Percentiles rank a stretch among this genome's conserved stretches.
phyloP scores from a whole-genome alignment of 306 rosid species.

The Potentilla sterilis region DNA sequence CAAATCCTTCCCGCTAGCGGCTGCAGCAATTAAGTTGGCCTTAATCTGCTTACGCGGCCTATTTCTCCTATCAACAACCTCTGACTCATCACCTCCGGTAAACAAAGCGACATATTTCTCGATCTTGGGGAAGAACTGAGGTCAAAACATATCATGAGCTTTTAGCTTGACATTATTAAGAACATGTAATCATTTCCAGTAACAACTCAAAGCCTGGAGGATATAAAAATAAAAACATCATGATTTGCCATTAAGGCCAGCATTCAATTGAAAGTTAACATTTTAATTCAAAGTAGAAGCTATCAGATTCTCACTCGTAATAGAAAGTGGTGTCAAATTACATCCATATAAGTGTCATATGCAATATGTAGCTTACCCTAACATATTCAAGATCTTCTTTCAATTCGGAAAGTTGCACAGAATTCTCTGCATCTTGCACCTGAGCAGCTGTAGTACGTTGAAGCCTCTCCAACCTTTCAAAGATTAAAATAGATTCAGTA shows the following conservation, averaged over 20 bases:
- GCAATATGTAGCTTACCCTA: constrained; percentile 50
- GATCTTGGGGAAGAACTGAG: constrained; percentile 95
- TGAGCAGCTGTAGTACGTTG: constrained; percentile 71
- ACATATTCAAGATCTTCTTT: constrained; percentile 94
- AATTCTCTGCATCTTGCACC: constrained; percentile 50
- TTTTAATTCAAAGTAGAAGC: neutral
- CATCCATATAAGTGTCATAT: neutral
- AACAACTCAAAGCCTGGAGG: neutral
- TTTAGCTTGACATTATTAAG: constrained; percentile 22
- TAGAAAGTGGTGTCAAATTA: neutral
- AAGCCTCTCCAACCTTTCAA: constrained; percentile 74
- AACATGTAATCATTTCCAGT: neutral
- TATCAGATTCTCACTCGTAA: neutral
- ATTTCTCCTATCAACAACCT: constrained; percentile 63
- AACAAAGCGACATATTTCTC: constrained; percentile 87
- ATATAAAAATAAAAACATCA: neutral
- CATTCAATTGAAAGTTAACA: neutral
- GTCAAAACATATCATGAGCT: constrained; percentile 17
- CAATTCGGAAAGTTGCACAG: constrained; percentile 70
- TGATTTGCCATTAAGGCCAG: neutral
- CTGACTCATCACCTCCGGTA: constrained; percentile 65
- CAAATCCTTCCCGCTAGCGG: constrained; percentile 90
- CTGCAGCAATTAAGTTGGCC: constrained; percentile 74
- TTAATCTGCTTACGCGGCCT: constrained; percentile 81
- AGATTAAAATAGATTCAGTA: no score